Conservation (phyloP, 306 rosid species). For the Gastrolobium villosum region DNA sequence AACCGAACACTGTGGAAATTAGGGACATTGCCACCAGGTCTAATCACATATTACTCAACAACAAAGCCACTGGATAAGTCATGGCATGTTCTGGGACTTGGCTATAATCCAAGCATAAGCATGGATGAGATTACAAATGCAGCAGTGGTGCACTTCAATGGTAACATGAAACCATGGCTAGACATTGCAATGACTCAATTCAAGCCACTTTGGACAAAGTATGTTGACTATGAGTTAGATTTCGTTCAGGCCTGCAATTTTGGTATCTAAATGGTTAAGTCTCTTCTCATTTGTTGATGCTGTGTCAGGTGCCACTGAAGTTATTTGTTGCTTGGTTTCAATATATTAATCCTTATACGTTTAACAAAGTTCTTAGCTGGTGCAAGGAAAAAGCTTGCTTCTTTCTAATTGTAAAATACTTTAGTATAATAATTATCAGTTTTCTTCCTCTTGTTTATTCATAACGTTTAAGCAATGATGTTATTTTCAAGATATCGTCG, state of each 20-base stretch:
- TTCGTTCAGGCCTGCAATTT: conserved; percentile 91
- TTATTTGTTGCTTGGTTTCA: conserved; percentile 43
- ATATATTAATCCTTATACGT: conserved; percentile 48
- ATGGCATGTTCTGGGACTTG: conserved; percentile 93
- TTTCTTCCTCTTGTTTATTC: conserved; percentile 51
- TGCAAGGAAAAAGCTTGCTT: conserved; percentile 56
- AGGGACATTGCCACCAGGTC: conserved; percentile 88
- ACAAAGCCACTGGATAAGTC: conserved; percentile 89
- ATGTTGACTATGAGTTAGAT: conserved; percentile 79
- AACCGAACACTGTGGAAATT: conserved; percentile 84
- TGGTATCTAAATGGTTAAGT: conserved; percentile 59
- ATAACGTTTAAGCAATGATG: conserved; percentile 52
- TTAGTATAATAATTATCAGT: conserved; percentile 53
- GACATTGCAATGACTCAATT: conserved; percentile 88
- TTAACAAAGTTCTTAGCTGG: conserved; percentile 48
- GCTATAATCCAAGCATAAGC: conserved; percentile 90
- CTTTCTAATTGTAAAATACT: conserved; percentile 66
- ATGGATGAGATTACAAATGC: conserved; percentile 81
- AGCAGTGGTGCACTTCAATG: conserved; percentile 91
- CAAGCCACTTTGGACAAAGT: conserved; percentile 86
- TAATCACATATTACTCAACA: conserved; percentile 80
- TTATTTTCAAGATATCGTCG: conserved; percentile 37
- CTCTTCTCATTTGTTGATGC: conserved; percentile 43
- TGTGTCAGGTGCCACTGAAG: conserved; percentile 47
- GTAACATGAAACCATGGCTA: conserved; percentile 95